Evolutionary conservation across 179 eudicot genomes (phyloP), one percentile per base, ranked within the genome.

Genomic region (Actinidia chinensis): DNA sequence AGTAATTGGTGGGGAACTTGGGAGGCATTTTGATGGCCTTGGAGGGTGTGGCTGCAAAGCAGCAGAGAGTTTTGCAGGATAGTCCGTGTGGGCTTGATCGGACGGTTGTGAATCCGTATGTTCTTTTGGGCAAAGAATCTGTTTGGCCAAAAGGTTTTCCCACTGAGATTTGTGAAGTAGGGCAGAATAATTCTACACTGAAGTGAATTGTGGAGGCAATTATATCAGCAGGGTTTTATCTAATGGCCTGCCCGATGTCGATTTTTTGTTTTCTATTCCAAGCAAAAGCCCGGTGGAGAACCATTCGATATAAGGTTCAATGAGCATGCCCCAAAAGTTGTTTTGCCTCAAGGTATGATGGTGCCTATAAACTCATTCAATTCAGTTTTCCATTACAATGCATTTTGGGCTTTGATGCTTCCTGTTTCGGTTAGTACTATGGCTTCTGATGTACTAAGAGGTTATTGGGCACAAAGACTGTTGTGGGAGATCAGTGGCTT

Each of bases 141-240:
- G 97, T 95, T 81, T 95, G 99, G 99, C 99, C 99, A 3, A 85
- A 98, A 76, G 99, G 99, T 3, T 79, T 95, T 78, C 99, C 99
- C 99, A 3, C 87, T 95, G 99, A 95, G 75, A 92, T 93, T 40
- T 97, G 99, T 70, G 89, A 92, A 52, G 86, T 95, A 75, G 91
- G 82, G 70, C 93, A 95, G 98, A 95, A 82, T 92, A 91, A 68
- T 91, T 84, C 63, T 95, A 93, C 80, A 87, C 91, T 73, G 94
- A 75, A 75, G 88, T 90, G 64, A 87, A 79, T 80, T 92, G 97
- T 71, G 98, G 56, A 95, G 83, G 75, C 98, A 93, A 73, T 92
- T 92, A 83, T 59, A 92, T 95, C 98, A 95, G 74, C 99, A 95
- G 64, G 99, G 99, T 65, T 85, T 85, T 95, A 71, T 93, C 95